These are phyloP conservation scores for Isatis lusitanica DNA, from an alignment of 441 rosid species.

Conservation along the genomic window DNA sequence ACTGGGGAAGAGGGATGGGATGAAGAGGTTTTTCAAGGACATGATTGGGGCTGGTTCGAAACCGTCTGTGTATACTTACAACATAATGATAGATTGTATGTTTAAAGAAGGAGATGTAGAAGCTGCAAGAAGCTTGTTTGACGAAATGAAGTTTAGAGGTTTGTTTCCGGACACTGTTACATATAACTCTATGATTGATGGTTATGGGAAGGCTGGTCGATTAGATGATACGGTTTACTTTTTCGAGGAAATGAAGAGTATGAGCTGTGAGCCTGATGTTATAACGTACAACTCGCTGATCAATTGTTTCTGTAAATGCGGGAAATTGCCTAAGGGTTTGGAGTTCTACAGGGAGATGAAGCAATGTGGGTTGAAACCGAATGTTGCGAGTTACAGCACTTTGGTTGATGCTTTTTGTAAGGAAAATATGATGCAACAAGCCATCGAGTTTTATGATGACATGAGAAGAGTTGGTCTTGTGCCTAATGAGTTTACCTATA, in stretches of 20 bases:
- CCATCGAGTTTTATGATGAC: conserved; percentile 62
- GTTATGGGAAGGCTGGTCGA: conserved; percentile 61
- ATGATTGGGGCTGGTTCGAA: conserved; percentile 57
- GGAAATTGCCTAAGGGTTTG: conserved; percentile 48
- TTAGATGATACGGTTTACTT: conserved; percentile 47
- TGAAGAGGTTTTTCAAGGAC: conserved; percentile 50
- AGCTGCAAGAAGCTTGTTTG: conserved; percentile 50
- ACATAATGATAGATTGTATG: conserved; percentile 66
- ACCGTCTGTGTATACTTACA: conserved; percentile 62
- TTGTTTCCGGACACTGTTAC: conserved; percentile 68
- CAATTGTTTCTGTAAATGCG: conserved; percentile 61
- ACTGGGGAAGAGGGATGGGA: conserved; percentile 38
- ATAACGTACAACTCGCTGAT: conserved; percentile 65
- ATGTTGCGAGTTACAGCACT: conserved; percentile 70
- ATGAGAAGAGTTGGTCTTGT: conserved; percentile 65
- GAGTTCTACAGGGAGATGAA: conserved; percentile 57
- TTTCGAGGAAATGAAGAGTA: conserved; percentile 63
- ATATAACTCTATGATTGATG: conserved; percentile 72
- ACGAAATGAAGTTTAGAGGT: conserved; percentile 57
- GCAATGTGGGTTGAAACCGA: conserved; percentile 51
- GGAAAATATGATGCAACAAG: conserved; percentile 70
- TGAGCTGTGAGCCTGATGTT: conserved; percentile 56
- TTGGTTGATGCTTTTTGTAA: conserved; percentile 72
- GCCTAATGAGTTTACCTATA: conserved; percentile 73
- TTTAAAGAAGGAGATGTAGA: conserved; percentile 66